These are phyloP conservation scores for Zanthoxylum bungeanum DNA, from an alignment of 345 rosid genomes.

Conservation along the genomic window DNA sequence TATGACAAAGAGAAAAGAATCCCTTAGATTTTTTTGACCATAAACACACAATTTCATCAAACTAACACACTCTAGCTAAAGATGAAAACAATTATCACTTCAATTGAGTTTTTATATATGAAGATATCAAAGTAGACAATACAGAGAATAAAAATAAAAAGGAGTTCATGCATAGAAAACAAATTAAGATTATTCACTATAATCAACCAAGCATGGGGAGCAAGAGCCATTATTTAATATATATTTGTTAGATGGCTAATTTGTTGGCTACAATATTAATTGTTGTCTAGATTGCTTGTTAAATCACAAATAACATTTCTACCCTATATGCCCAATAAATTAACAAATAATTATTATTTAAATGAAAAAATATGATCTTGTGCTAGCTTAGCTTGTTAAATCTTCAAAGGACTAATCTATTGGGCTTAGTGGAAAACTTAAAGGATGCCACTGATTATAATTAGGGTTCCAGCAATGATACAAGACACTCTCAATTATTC, in stretches of 20 bases:
- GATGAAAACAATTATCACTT: background rate
- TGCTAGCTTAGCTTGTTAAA: too few species aligned
- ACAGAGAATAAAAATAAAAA: background rate
- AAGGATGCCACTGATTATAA: conserved; percentile 17
- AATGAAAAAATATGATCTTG: too few species aligned
- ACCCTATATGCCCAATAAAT: background rate
- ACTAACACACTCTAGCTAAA: background rate
- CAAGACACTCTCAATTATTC: too few species aligned
- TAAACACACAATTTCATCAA: too few species aligned
- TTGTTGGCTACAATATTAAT: background rate
- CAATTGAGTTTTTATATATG: too few species aligned
- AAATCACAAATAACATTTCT: background rate
- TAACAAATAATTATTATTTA: background rate
- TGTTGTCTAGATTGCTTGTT: background rate
- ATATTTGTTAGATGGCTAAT: background rate
- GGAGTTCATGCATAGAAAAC: background rate
- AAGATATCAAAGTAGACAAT: too few species aligned
- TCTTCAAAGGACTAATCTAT: too few species aligned
- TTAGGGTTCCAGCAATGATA: conserved; percentile 29
- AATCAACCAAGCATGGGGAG: background rate
- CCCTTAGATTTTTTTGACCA: too few species aligned
- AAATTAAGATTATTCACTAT: background rate
- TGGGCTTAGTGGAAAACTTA: conserved; percentile 2
- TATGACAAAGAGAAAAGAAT: background rate
- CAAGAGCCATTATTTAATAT: background rate